phyloP scores from a whole-genome alignment of 2,329 filamentous ascomycete species.

The Fusarium buxicola region DNA sequence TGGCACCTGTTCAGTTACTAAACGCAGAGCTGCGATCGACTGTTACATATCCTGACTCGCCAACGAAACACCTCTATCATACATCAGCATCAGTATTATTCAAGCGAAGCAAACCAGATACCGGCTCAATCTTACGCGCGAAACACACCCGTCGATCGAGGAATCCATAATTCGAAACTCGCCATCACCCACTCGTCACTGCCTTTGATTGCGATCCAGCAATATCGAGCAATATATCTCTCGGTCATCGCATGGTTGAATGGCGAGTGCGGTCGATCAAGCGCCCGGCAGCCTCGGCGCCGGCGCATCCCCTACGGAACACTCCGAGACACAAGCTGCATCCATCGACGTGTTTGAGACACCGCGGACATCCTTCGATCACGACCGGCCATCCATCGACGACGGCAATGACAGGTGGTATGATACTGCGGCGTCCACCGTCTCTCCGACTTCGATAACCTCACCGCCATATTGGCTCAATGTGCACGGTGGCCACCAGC shows the following conservation, averaged over 20 bases:
- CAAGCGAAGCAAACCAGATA: conserved; percentile 15
- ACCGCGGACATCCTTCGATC: conserved; percentile 44
- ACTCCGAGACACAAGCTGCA: conserved; percentile 34
- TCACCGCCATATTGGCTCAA: conserved; percentile 61
- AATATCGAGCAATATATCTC: conserved; percentile 4
- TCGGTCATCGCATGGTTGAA: conserved; percentile 47
- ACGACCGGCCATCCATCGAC: conserved; percentile 20
- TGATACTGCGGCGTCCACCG: conserved; percentile 39
- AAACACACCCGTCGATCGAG: conserved; percentile 1
- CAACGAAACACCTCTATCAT: conserved; percentile 17
- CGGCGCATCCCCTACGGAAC: conserved; percentile 29
- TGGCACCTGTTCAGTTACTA: conserved; percentile 19
- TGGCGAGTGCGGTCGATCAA: conserved; percentile 50
- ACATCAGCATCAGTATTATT: conserved; percentile 19
- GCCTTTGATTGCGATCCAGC: conserved; percentile 1
- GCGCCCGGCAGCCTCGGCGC: conserved; percentile 38
- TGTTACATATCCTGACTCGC: conserved; percentile 21
- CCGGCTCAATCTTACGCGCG: background rate
- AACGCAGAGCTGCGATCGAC: conserved; percentile 30
- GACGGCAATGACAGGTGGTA: conserved; percentile 25
- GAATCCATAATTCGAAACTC: background rate
- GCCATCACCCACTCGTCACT: conserved; percentile 1
- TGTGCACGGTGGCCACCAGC: conserved; percentile 48
- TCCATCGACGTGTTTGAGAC: conserved; percentile 43
- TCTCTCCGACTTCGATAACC: conserved; percentile 48